Evolutionary conservation across 1,139 yeast genomes (phyloP).

Genomic region (Ogataea hybrid): DNA sequence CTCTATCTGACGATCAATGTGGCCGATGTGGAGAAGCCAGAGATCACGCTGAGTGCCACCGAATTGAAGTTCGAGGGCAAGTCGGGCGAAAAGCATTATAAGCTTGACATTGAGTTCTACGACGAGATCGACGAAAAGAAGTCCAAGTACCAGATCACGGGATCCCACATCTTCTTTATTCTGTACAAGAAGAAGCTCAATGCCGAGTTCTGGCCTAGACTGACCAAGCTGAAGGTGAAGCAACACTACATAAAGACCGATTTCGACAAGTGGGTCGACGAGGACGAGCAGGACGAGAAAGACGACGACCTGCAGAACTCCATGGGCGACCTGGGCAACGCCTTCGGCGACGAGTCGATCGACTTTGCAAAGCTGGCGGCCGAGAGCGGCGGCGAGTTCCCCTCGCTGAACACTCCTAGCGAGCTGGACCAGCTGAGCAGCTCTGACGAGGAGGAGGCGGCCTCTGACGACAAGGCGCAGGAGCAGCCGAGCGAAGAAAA

Average conservation of each 20-base stretch:
- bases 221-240: conserved; percentile 71
- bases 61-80: conserved; percentile 58
- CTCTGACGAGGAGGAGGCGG: conserved; percentile 32
- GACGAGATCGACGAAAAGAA: conserved; percentile 68
- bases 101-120: conserved; percentile 65
- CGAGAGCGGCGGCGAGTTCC: conserved; percentile 25
- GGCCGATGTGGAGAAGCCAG: conserved; percentile 64
- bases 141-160: conserved; percentile 61
- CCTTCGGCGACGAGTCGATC: conserved; percentile 19
- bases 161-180: conserved; percentile 68
- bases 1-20: conserved; percentile 72
- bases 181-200: conserved; percentile 65
- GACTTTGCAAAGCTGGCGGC: conserved; percentile 29
- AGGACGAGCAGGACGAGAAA: conserved; percentile 84
- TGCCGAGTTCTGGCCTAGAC: conserved; percentile 90
- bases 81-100: conserved; percentile 51
- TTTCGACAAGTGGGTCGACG: conserved; percentile 96
- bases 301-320: conserved; percentile 32
- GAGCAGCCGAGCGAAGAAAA: conserved; percentile 12
- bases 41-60: conserved; percentile 61
- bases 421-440: conserved; percentile 25
- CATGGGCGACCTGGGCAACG: conserved; percentile 25
- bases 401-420: conserved; percentile 15
- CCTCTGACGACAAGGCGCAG: conserved; percentile 16
- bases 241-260: conserved; percentile 84